Evolutionary conservation across 1,284 basidiomycete species (phyloP), one percentile per base, ranked within the genome.

Genomic region (Kwoniella shivajii): DNA sequence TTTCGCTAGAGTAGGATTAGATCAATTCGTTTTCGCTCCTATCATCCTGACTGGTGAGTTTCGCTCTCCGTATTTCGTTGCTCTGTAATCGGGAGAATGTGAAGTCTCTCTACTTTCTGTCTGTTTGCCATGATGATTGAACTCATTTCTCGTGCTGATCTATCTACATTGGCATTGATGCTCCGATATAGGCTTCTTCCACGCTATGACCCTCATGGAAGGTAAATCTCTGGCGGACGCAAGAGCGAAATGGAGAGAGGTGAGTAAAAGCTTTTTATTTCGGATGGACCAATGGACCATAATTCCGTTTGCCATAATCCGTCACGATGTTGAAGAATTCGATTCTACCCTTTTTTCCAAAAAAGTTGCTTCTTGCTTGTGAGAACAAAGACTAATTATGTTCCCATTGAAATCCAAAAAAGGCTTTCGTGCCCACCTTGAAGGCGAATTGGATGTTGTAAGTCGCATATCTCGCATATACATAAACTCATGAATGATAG

Each of bases 21-120:
- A 81, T 65, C 80, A 81, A 65, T 78, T 80, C 56, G 63, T 71
- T 2, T 73, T 79, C 50, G 78, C 80, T 3, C 80, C 80, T 0
- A 52, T 66, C n/a, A 68, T 79, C 13, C 52, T 77, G 45, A 64
- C 67, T 7, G 67, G 73, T 73, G 54, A 57, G 73, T 66, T 34
- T 13, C 37, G 18, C 22, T 41, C 26, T 42, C 50, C 34, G n/a
- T 31, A 36, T 37, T 20, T 27, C n/a, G 16, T 51, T 51, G 38
- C n/a, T 18, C 38, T 34, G 9, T 16, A n/a, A n/a, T n/a, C n/a
- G n/a, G n/a, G n/a, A n/a, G n/a, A n/a, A n/a, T n/a, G n/a, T n/a
- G n/a, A n/a, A 9, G 33, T n/a, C 33, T n/a, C 33, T 9, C 33
- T n/a, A 10, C 33, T 36, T 36, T 10, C 33, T 36, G 33, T 36